Conservation (phyloP, 164 flowering plant genomes). For the Magnolia kwangsiensis region DNA sequence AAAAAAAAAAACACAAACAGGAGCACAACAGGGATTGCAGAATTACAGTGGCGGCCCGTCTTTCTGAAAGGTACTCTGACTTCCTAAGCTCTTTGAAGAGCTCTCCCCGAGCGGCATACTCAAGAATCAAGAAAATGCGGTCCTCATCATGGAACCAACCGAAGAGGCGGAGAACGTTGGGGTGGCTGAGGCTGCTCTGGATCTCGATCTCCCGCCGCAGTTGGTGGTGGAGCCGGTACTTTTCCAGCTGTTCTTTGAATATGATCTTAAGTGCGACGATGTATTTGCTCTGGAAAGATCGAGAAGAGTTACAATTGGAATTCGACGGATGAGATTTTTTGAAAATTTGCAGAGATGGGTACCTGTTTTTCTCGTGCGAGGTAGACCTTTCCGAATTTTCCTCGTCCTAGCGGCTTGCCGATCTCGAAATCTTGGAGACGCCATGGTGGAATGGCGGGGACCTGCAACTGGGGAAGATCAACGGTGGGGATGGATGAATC, state of each 20-base stretch:
- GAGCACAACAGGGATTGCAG: neutral
- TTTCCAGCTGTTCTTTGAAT: conserved; percentile 76
- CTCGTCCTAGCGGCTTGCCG: conserved; percentile 86
- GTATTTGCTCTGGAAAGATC: conserved; percentile 21
- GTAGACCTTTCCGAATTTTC: conserved; percentile 88
- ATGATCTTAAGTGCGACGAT: conserved; percentile 84
- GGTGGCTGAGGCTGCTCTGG: conserved; percentile 68
- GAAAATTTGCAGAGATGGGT: neutral
- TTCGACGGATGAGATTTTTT: neutral
- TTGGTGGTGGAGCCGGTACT: conserved; percentile 67
- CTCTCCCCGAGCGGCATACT: conserved; percentile 85
- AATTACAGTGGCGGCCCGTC: conserved; percentile 73
- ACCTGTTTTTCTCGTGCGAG: conserved; percentile 81
- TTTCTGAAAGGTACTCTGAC: conserved; percentile 47
- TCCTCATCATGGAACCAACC: conserved; percentile 89
- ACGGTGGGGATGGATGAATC: neutral
- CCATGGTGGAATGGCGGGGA: conserved; percentile 14
- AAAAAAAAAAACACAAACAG: neutral
- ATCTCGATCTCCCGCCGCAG: conserved; percentile 86
- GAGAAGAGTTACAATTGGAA: neutral
- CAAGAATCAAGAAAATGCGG: conserved; percentile 80
- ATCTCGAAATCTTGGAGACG: conserved; percentile 65
- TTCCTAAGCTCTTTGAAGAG: conserved; percentile 59
- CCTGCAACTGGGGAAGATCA: conserved; percentile 2
- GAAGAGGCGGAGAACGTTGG: conserved; percentile 70